Base-by-base conservation (phyloP, 1,139 yeast species). In the Scheffersomyces illinoinensis region DNA sequence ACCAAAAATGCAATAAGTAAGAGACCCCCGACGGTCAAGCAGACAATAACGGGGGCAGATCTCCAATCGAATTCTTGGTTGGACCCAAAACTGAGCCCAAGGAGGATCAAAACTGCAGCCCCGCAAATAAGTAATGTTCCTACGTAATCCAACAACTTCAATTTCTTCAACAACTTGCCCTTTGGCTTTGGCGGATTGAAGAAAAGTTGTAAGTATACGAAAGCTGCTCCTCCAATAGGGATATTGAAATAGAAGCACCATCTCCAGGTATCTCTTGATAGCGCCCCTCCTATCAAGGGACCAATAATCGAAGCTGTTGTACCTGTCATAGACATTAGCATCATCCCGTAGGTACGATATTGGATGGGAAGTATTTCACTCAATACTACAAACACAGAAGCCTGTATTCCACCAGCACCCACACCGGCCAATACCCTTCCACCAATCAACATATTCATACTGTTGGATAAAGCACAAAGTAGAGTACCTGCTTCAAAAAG, bases 201-300 rank as follows among this genome's bases (percentile, higher is more conserved):
- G 3, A 62, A 58, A 26, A 67, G 58, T 4, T 61, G 18, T 10
- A 70, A 59, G 46, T 65, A 54, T 1, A 58, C 53, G 51, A 64
- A 61, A 1, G 74, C 71, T 17, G 65, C 47, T 5, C 66, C 71
- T 0, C 74, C 74, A 46, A 69, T 54, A 7, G 74, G 74, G 51
- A 71, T 61, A 52, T 71, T 70, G 60, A 71, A 65, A 59, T 69
- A 71, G 63, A 70, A 71, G 53, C 73, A 70, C 72, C 73, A 69
- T 54, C 73, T 61, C 74, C 74, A 71, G 6, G 66, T 56, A 23
- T 65, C 62, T 10, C 65, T 53, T 7, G 73, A 61, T 50, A 71
- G 66, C 2, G 70, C 73, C 2, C 74, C 73, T 2, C 74, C 73
- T 12, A 70, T 61, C 52, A 70, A 67, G 0, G 74, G 74, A 1